Evolutionary conservation across 2,329 filamentous ascomycete genomes (phyloP), one percentile per base, ranked within the genome.

Genomic region (Beauveria australis): DNA sequence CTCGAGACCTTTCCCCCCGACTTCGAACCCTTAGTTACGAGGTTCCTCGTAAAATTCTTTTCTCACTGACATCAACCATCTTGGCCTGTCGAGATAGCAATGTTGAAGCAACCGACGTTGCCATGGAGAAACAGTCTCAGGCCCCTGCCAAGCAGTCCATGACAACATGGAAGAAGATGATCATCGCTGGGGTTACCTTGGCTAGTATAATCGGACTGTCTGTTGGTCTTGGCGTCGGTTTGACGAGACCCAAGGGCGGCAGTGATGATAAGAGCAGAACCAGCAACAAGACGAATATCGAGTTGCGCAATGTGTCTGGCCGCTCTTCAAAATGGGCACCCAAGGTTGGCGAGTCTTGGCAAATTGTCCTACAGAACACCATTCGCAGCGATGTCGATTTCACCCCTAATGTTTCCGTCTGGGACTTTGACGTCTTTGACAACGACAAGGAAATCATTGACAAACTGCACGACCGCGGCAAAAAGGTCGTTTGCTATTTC

Each of bases 401-500:
- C 43, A 63, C 66, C 22, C 76, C 78, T 9, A 74, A 86, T 63
- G 81, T 84, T 0, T 73, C 76, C 5, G 74, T 88, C 47, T 75
- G 69, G 61, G 73, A 76, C 63, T 58, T 85, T 0, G 76, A 80
- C 14, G 72, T 88, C 49, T 88, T 81, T 70, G 85, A 88, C 69
- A 85, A 76, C 65, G 57, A 67, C 28, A 63, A 61, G 2, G 56
- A 64, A 16, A 71, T 70, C 2, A 69, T 88, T 61, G 77, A 84
- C 62, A 75, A 85, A 14, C 84, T 87, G 70, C 75, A 79, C 61
- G 82, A 81, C 55, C 70, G 74, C 6, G 81, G 79, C 9, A 82
- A 82, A 67, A 84, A 81, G 63, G 82, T 89, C 59, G 86, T 91
- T 62, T 91, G 88, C 75, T 91, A 91, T 73, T 91, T 91, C 74